Base-by-base conservation (phyloP, 2,329 filamentous ascomycete species). In the Diplodia corticola region DNA sequence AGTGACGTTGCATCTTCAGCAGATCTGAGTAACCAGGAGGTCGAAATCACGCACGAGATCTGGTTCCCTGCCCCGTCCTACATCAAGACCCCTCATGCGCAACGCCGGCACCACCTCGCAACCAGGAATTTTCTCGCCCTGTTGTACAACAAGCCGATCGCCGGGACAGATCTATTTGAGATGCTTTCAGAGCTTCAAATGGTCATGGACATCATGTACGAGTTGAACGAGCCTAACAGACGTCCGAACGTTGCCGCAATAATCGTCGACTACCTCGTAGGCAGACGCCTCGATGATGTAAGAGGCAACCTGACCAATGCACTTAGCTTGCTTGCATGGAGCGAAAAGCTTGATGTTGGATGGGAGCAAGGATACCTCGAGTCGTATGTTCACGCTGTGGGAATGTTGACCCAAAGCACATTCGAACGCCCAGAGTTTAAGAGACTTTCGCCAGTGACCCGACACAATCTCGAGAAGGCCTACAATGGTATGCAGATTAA, bases 361-460 rank as follows among this genome's bases (percentile, higher is more conserved):
- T 90, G 88, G 87, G 83, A 86, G 51, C 85, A 88, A 69, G 88
- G 88, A 1, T 92, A 88, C 82, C 81, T 85, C 17, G 89, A 91
- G 73, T 83, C 84, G 28, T 92, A 90, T 70, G 80, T 87, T 6
- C 89, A 92, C 72, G 86, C 86, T 69, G 85, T 84, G 3, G 89
- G 89, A 28, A 86, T 90, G 83, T 73, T 80, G 68, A 75, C 70
- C 24, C 72, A 71, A 17, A 69, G 74, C n/a, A 69, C 76, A 9
- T 74, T 88, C 84, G 72, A 80, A 73, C 51, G 79, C 76, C 77
- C 82, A 12, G 88, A 89, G 70, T 91, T 85, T 74, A 82, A 81
- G 66, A 77, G 80, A 54, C 76, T 90, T 26, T 86, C 87, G 1
- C 83, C 86, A 1, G 85, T 89, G 57, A 88, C 89, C 0, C 83